These are phyloP conservation scores for Lachancea lanzarotensis DNA, from an alignment of 805 yeast genomes.

Conservation along the genomic window DNA sequence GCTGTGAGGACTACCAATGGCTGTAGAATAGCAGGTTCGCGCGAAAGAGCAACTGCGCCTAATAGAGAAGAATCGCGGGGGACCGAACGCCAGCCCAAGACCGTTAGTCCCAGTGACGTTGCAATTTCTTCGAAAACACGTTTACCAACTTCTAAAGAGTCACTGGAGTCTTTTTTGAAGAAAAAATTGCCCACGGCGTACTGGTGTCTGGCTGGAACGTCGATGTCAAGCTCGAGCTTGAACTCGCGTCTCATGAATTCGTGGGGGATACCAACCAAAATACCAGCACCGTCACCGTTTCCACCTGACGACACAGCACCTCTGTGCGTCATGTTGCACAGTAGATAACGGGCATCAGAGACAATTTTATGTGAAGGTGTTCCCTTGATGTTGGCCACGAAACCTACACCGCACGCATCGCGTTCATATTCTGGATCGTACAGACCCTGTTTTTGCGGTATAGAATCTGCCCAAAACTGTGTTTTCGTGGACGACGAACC, in stretches of 20 bases:
- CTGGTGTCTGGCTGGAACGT: slow-evolving; percentile 73
- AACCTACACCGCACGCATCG: slow-evolving; percentile 99
- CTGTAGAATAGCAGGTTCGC: slow-evolving; percentile 88
- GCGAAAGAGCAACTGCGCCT: slow-evolving; percentile 89
- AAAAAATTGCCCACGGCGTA: slow-evolving; percentile 94
- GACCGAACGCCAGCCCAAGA: slow-evolving; percentile 90
- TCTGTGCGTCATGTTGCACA: slow-evolving; percentile 97
- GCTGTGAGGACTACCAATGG: slow-evolving; percentile 77
- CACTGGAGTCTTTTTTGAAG: slow-evolving; percentile 74
- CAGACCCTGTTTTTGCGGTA: slow-evolving; percentile 82
- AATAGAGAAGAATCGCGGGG: slow-evolving; percentile 91
- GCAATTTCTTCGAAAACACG: slow-evolving; percentile 80
- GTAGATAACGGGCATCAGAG: slow-evolving; percentile 77
- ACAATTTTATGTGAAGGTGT: slow-evolving; percentile 82
- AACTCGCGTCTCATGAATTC: slow-evolving; percentile 81
- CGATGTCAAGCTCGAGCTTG: slow-evolving; percentile 56
- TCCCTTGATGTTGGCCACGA: slow-evolving; percentile 92
- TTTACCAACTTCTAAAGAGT: slow-evolving; percentile 62
- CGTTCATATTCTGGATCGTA: slow-evolving; percentile 91
- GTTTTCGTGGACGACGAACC: background rate
- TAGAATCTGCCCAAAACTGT: slow-evolving; percentile 70
- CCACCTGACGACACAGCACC: slow-evolving; percentile 97
- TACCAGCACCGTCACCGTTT: slow-evolving; percentile 99
- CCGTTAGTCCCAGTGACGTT: slow-evolving; percentile 62
- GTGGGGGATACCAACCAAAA: slow-evolving; percentile 88